Evolutionary conservation across 768 basidiomycete genomes (phyloP).

Genomic region (Dictyophora rubrovolvata): DNA sequence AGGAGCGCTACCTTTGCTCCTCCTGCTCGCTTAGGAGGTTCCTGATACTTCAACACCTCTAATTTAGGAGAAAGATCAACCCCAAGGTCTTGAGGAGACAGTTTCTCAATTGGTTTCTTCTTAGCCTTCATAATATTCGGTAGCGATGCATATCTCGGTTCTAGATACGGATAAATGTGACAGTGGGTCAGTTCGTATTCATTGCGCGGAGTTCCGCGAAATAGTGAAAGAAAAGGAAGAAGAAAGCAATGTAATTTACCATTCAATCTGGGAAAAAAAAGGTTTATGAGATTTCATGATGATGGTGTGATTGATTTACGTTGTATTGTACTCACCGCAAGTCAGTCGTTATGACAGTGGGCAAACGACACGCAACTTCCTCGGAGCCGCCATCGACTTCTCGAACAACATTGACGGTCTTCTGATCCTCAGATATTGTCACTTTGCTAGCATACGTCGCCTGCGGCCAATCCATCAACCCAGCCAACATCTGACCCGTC

Average conservation of each 20-base stretch:
- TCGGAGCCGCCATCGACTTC: slow-evolving; percentile 95
- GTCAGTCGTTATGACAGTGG: slow-evolving; percentile 87
- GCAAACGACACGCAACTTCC: slow-evolving; percentile 68
- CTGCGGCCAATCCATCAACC: slow-evolving; percentile 84
- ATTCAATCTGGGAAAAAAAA: slow-evolving; percentile 44
- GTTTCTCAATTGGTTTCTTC: slow-evolving; percentile 89
- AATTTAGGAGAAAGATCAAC: slow-evolving; percentile 76
- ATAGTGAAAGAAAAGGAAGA: slow-evolving; percentile 4
- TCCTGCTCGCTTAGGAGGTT: slow-evolving; percentile 84
- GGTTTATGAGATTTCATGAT: neutral
- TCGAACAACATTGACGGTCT: slow-evolving; percentile 61
- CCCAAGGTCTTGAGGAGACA: slow-evolving; percentile 68
- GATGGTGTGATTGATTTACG: neutral
- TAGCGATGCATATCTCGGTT: slow-evolving; percentile 94
- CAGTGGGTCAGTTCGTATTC: neutral
- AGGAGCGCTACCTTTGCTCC: slow-evolving; percentile 61
- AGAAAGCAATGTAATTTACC: slow-evolving; percentile 30
- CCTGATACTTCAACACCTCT: slow-evolving; percentile 78
- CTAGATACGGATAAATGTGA: slow-evolving; percentile 27
- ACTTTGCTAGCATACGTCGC: slow-evolving; percentile 92
- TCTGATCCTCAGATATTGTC: slow-evolving; percentile 52
- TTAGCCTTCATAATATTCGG: slow-evolving; percentile 99
- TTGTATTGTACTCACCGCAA: slow-evolving; percentile 51
- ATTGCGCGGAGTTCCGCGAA: neutral
- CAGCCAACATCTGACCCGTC: slow-evolving; percentile 97